Conservation (phyloP, 805 yeast species). For the Metschnikowia chrysomelidarum region DNA sequence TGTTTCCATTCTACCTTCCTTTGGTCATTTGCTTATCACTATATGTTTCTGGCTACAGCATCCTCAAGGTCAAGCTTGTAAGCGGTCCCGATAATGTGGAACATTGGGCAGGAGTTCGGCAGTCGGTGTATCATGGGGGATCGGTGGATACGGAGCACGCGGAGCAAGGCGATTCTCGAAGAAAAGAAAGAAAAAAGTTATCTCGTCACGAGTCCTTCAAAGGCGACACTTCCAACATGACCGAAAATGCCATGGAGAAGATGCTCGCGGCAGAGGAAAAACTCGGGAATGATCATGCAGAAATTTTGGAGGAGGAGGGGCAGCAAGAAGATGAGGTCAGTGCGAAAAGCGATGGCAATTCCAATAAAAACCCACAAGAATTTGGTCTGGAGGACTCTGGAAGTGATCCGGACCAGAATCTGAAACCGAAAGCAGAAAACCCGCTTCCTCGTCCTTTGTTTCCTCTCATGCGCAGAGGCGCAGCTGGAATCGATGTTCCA, state of each 20-base stretch:
- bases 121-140: constrained; percentile 30
- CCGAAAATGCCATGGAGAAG: constrained; percentile 36
- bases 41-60: constrained; percentile 38
- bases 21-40: constrained; percentile 37
- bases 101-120: constrained; percentile 36
- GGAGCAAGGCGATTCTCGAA: constrained; percentile 28
- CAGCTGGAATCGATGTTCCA: constrained; percentile 2
- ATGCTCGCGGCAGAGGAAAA: constrained; percentile 37
- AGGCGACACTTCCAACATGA: constrained; percentile 40
- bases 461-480: not conserved
- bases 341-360: constrained; percentile 7
- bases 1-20: constrained; percentile 53
- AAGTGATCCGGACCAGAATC: constrained; percentile 1
- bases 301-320: constrained; percentile 11
- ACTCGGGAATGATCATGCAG: constrained; percentile 16
- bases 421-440: too few species aligned
- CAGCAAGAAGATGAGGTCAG: constrained; percentile 12
- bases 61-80: constrained; percentile 33
- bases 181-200: constrained; percentile 27
- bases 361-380: not conserved
- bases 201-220: constrained; percentile 36
- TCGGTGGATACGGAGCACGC: constrained; percentile 33
- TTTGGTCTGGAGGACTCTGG: constrained; percentile 3
- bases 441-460: too few species aligned
- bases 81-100: constrained; percentile 22